phyloP scores from a whole-genome alignment of 2,329 filamentous ascomycete genomes.

The Rhynchosporium secalis region DNA sequence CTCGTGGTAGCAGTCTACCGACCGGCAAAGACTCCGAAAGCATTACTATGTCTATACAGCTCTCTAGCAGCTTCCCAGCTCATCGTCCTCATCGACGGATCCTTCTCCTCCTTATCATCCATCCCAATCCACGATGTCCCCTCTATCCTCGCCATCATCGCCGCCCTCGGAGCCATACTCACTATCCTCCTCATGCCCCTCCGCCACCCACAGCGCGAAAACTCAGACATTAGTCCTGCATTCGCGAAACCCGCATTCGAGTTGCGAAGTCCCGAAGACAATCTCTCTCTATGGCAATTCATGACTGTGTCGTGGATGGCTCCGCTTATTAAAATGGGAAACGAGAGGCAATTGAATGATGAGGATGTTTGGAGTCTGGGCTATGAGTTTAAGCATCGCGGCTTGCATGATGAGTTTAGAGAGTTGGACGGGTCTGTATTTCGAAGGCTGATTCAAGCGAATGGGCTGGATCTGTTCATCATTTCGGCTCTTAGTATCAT shows the following conservation, averaged over 20 bases:
- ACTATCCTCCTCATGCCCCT: constrained; percentile 69
- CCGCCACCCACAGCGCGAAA: constrained; percentile 56
- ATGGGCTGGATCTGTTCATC: constrained; percentile 75
- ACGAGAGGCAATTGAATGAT: constrained; percentile 66
- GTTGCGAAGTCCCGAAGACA: constrained; percentile 77
- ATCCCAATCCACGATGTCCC: constrained; percentile 21
- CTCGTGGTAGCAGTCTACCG: constrained; percentile 30
- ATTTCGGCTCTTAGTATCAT: constrained; percentile 56
- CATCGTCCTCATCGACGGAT: constrained; percentile 36
- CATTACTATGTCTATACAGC: constrained; percentile 27
- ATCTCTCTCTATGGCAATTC: constrained; percentile 77
- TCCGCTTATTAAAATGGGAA: constrained; percentile 68
- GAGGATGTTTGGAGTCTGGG: constrained; percentile 80
- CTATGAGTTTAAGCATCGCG: constrained; percentile 77
- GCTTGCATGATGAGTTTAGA: constrained; percentile 73
- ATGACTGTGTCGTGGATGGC: constrained; percentile 83
- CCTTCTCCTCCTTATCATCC: constrained; percentile 38
- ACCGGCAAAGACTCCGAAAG: constrained; percentile 33
- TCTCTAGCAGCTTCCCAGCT: constrained; percentile 33
- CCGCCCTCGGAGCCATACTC: constrained; percentile 49
- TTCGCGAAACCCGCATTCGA: constrained; percentile 55
- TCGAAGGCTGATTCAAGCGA: constrained; percentile 68
- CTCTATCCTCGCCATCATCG: constrained; percentile 39
- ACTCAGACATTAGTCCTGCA: constrained; percentile 58
- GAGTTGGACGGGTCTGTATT: constrained; percentile 73